These are phyloP conservation scores for Saccharomyces uvarum DNA, from an alignment of 1,139 yeast genomes.

Conservation along the genomic window DNA sequence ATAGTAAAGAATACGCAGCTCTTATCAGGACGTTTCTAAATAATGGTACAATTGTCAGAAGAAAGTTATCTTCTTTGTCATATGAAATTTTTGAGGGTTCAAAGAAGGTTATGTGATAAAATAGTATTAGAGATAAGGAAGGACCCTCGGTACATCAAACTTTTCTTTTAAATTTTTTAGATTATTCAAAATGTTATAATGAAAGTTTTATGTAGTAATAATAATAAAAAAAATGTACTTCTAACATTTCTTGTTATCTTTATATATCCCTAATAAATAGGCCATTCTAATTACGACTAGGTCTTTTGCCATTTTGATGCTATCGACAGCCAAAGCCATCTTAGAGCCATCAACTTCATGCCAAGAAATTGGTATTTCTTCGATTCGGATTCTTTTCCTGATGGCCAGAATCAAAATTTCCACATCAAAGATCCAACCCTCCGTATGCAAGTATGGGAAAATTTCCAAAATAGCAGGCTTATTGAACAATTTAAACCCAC, in stretches of 20 bases:
- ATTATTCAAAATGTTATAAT: not conserved
- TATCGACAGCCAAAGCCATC: conserved; percentile 84
- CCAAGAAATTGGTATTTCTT: conserved; percentile 88
- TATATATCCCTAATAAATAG: conserved; percentile 75
- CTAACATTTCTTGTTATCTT: conserved; percentile 29
- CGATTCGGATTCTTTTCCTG: conserved; percentile 56
- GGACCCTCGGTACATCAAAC: not conserved
- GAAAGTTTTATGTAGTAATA: conserved; percentile 2
- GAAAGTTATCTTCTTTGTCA: conserved; percentile 34
- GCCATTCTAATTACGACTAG: conserved; percentile 86
- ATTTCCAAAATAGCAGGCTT: conserved; percentile 53
- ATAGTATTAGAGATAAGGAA: not conserved
- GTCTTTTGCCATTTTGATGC: conserved; percentile 92
- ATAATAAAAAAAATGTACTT: not conserved
- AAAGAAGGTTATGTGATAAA: conserved; percentile 18
- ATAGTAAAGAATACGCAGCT: conserved; percentile 60
- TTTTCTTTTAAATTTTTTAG: not conserved
- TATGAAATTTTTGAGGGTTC: conserved; percentile 33
- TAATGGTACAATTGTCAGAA: conserved; percentile 52
- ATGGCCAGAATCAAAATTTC: conserved; percentile 79
- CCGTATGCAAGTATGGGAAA: conserved; percentile 91
- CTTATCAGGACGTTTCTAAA: conserved; percentile 64
- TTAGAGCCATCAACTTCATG: conserved; percentile 95
- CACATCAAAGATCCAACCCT: conserved; percentile 96
- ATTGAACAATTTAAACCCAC: conserved; percentile 92